Conservation (phyloP, 2,329 filamentous ascomycete genomes). For the Fonsecaea nubica region DNA sequence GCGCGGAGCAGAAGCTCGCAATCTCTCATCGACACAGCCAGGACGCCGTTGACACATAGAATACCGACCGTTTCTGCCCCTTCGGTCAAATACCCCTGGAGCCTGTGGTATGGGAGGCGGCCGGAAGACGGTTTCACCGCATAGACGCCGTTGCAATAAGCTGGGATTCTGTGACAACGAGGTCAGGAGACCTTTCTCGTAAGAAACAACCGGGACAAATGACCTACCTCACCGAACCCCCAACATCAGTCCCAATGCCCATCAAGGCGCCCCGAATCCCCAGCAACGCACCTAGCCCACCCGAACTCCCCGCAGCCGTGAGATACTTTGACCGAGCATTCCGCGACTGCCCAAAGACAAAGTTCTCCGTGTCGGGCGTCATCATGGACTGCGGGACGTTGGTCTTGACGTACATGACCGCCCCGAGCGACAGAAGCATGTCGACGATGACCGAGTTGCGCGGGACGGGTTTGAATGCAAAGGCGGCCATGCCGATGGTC, state of each 20-base stretch:
- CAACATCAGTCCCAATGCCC: constrained; percentile 46
- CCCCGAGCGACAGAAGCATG: constrained; percentile 52
- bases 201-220: not conserved
- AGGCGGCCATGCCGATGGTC: constrained; percentile 45
- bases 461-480: constrained; percentile 38
- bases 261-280: constrained; percentile 43
- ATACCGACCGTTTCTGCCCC: not conserved
- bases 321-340: constrained; percentile 24
- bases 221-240: constrained; percentile 42
- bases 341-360: not conserved
- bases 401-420: constrained; percentile 55
- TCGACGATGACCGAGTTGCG: constrained; percentile 40
- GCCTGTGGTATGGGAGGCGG: not conserved
- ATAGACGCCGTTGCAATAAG: constrained; percentile 2
- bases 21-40: not conserved
- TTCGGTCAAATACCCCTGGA: not conserved
- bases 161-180: not conserved
- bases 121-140: constrained; percentile 1
- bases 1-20: not conserved
- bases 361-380: constrained; percentile 42
- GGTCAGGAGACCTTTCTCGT: constrained; percentile 28
- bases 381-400: constrained; percentile 62
- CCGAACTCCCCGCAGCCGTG: constrained; percentile 46
- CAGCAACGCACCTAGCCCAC: constrained; percentile 46
- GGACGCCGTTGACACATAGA: not conserved